Conservation (phyloP, 331 rosid genomes). For the Quercus phellos region DNA sequence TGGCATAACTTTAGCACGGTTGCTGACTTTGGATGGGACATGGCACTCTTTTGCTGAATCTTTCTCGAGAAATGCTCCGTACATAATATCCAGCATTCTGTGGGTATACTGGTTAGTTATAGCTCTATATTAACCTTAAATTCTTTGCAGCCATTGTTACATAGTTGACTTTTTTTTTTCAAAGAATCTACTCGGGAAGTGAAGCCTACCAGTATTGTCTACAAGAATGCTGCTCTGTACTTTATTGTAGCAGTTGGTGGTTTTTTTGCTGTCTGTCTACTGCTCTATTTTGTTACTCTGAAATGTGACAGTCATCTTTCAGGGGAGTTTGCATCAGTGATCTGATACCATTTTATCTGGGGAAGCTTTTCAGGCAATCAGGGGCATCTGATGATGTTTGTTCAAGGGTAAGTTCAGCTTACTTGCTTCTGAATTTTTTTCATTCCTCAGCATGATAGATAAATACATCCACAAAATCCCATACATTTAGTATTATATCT, state of each 20-base stretch:
- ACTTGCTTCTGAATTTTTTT: slow-evolving; percentile 4
- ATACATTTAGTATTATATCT: neutral
- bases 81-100: slow-evolving; percentile 42
- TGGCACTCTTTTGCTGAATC: slow-evolving; percentile 57
- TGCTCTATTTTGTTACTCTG: neutral
- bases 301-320: slow-evolving; percentile 7
- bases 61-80: slow-evolving; percentile 46
- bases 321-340: slow-evolving; percentile 80
- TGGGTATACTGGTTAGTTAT: slow-evolving; percentile 67
- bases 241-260: neutral
- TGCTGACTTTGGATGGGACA: slow-evolving; percentile 54
- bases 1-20: slow-evolving; percentile 54
- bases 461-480: neutral
- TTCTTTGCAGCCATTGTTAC: slow-evolving; percentile 1
- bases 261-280: neutral
- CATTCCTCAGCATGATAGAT: neutral
- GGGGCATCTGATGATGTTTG: slow-evolving; percentile 52
- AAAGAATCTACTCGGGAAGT: neutral
- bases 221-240: neutral
- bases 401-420: slow-evolving; percentile 38
- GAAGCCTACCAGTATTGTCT: neutral
- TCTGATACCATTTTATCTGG: slow-evolving; percentile 60
- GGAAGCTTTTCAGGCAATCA: slow-evolving; percentile 51
- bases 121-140: neutral
- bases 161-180: neutral